Percentiles rank a stretch among this genome's conserved stretches.
Evolutionary conservation across 2,329 filamentous ascomycete species (phyloP).

Genomic region (Microthyrium microscopicum): DNA sequence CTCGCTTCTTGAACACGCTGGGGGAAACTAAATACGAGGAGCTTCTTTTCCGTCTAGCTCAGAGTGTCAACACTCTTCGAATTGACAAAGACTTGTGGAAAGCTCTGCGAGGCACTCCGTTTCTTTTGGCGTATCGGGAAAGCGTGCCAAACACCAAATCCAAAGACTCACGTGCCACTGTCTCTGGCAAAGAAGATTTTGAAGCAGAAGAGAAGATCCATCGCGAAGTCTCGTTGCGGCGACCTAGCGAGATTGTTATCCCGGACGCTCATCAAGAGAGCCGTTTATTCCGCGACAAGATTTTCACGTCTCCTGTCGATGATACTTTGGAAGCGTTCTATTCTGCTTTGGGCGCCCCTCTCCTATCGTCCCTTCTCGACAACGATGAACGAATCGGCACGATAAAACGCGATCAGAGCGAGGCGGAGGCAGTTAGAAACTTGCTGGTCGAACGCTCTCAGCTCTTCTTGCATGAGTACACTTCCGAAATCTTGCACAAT

Average conservation of each 20-base stretch:
- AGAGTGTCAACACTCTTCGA: conserved; percentile 52
- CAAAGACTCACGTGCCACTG: conserved; percentile 14
- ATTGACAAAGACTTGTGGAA: conserved; percentile 63
- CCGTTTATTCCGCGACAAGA: conserved; percentile 66
- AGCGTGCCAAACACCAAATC: conserved; percentile 29
- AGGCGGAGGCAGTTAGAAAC: conserved; percentile 54
- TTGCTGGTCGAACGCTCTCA: conserved; percentile 77
- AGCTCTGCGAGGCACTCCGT: conserved; percentile 57
- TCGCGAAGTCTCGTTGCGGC: conserved; percentile 62
- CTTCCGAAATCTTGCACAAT: conserved; percentile 67
- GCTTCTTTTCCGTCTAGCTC: conserved; percentile 64
- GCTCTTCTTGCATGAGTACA: conserved; percentile 76
- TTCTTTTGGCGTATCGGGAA: conserved; percentile 73
- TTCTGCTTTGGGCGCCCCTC: conserved; percentile 57
- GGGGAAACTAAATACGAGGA: conserved; percentile 77
- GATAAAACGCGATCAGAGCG: conserved; percentile 46
- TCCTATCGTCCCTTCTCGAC: conserved; percentile 60
- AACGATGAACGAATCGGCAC: conserved; percentile 60
- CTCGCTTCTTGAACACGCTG: conserved; percentile 62
- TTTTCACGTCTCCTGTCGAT: conserved; percentile 81
- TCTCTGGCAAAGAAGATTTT: conserved; percentile 35
- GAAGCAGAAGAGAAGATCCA: conserved; percentile 34
- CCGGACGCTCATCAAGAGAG: conserved; percentile 37
- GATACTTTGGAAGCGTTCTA: conserved; percentile 78
- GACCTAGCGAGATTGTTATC: conserved; percentile 62